phyloP scores from a whole-genome alignment of 805 yeast genomes.

The Zygotorulaspora florentina region DNA sequence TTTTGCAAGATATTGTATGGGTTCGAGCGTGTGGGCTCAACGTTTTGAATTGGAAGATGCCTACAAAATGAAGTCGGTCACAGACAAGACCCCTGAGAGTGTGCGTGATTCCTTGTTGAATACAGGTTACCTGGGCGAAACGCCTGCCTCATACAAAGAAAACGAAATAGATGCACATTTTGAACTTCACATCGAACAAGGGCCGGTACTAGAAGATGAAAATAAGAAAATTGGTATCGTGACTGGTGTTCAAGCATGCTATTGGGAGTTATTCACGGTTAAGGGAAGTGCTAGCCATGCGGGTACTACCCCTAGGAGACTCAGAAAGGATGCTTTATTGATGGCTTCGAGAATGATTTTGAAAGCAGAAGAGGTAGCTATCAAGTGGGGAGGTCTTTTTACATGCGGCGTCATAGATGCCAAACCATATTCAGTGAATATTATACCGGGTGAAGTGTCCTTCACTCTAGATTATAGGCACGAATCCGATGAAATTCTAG shows the following conservation, averaged over 20 bases:
- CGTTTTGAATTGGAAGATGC: conserved; percentile 42
- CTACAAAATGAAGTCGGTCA: conserved; percentile 48
- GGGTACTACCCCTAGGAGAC: conserved; percentile 63
- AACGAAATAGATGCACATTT: conserved; percentile 62
- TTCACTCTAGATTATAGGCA: conserved; percentile 59
- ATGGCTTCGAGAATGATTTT: conserved; percentile 53
- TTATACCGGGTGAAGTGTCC: conserved; percentile 56
- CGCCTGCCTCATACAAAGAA: conserved; percentile 40
- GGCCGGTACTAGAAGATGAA: conserved; percentile 57
- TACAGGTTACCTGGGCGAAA: conserved; percentile 55
- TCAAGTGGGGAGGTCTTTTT: conserved; percentile 45
- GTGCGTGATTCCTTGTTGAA: conserved; percentile 51
- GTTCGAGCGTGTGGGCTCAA: conserved; percentile 62
- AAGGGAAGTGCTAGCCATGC: conserved; percentile 62
- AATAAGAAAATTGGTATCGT: conserved; percentile 57
- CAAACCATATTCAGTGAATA: conserved; percentile 58
- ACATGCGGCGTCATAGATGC: conserved; percentile 53
- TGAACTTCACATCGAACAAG: conserved; percentile 71
- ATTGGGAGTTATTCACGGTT: conserved; percentile 52
- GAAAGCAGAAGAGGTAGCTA: conserved; percentile 51
- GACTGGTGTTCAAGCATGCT: conserved; percentile 59
- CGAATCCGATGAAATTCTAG: conserved; percentile 41
- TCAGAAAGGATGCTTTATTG: conserved; percentile 55
- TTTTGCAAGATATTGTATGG: conserved; percentile 59
- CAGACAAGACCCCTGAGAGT: conserved; percentile 43